Base-by-base conservation (phyloP, 805 yeast genomes). In the Schwanniomyces polymorphus region DNA sequence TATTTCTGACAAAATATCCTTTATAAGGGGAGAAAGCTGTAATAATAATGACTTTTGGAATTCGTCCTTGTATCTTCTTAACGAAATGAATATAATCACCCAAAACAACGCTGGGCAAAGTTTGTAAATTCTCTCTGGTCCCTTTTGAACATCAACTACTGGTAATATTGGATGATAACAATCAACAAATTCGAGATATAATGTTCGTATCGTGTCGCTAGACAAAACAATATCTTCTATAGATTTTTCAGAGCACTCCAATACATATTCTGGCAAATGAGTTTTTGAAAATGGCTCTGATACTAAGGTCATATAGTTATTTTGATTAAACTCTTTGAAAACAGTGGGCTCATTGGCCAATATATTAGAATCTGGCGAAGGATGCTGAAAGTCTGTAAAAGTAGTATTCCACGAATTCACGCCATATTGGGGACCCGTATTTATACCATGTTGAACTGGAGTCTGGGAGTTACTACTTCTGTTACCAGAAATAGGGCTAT, bases 31-130 rank as follows among this genome's bases (percentile, higher is more conserved):
- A 1, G 92, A 80, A 38, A 91, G 68, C 23, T 77, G 69, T 55
- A 84, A 71, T 58, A 87, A 79, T n/a, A 86, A 63, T 25, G 59
- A 56, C 43, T 71, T 61, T 45, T 63, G 60, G 11, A 58, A 42
- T 37, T 63, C 64, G 26, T 61, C 64, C 25, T 73, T 71, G 49
- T 75, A 76, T 47, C 96, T 75, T 49, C 99, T 78, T 38, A 91
- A 69, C 0, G 96, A 88, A 1, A 90, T 86, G 35, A 90, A 81
- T 82, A 91, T 84, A 12, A 92, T 84, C 0, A 92, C 91, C 99
- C 99, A 92, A 60, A 92, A 92, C 16, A 92, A 70, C 2, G 92
- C 85, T 0, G 97, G 97, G 48, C 97, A 90, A 14, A 88, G 73
- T 48, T 81, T 67, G 63, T 87, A 88, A 7, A 91, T 78, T 41